Conservation (phyloP, 2,329 filamentous ascomycete genomes). For the Fusarium falciforme region DNA sequence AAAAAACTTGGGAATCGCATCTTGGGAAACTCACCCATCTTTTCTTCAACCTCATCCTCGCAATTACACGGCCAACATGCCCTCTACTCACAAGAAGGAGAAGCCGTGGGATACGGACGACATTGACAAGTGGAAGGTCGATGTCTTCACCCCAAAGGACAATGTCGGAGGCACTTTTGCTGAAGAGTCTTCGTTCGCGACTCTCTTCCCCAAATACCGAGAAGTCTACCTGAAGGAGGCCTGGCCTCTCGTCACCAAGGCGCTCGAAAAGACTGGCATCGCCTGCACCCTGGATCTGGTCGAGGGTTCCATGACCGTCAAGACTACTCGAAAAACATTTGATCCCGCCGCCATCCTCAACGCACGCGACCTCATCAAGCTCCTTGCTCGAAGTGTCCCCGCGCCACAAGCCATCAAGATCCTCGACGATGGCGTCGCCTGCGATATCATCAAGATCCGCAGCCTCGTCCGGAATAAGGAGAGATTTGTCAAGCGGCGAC, state of each 20-base stretch:
- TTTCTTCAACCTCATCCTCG: not conserved
- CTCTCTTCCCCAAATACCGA: slow-evolving; percentile 94
- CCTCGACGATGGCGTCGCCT: slow-evolving; percentile 89
- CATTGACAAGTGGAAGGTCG: slow-evolving; percentile 96
- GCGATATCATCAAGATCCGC: slow-evolving; percentile 96
- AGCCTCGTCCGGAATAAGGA: slow-evolving; percentile 93
- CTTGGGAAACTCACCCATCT: slow-evolving; percentile 10
- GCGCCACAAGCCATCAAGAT: slow-evolving; percentile 95
- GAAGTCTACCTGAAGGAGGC: slow-evolving; percentile 93
- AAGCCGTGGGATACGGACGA: slow-evolving; percentile 98
- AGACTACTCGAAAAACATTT: slow-evolving; percentile 90
- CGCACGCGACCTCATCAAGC: slow-evolving; percentile 91
- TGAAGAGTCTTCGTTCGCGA: slow-evolving; percentile 91
- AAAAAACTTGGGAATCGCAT: slow-evolving; percentile 40
- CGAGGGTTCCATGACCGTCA: slow-evolving; percentile 96
- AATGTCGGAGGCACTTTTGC: slow-evolving; percentile 87
- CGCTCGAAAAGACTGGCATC: slow-evolving; percentile 88
- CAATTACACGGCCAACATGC: slow-evolving; percentile 66
- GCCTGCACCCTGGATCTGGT: slow-evolving; percentile 94
- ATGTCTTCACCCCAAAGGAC: slow-evolving; percentile 86
- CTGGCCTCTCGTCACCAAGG: slow-evolving; percentile 90
- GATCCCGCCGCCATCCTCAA: slow-evolving; percentile 95
- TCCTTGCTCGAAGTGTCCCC: slow-evolving; percentile 90
- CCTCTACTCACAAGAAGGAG: slow-evolving; percentile 87
- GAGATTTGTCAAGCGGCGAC: slow-evolving; percentile 92